phyloP scores from a whole-genome alignment of 495 filamentous ascomycete species.

The Tuber calosporum region DNA sequence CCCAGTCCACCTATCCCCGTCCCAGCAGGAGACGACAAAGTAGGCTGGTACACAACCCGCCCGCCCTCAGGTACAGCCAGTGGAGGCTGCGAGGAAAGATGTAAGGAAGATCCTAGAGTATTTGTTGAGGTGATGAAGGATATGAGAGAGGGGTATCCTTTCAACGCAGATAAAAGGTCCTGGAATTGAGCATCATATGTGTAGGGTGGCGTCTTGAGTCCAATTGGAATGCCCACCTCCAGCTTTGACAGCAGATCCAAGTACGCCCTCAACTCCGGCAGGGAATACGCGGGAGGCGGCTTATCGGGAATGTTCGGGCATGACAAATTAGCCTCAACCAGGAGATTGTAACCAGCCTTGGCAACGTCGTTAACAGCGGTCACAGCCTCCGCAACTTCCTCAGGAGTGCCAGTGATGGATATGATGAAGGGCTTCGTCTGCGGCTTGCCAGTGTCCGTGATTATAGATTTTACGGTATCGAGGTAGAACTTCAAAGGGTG shows the following conservation, averaged over 20 bases:
- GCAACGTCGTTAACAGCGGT: slow-evolving; percentile 31
- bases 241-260: slow-evolving; percentile 43
- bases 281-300: slow-evolving; percentile 61
- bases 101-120: slow-evolving; percentile 60
- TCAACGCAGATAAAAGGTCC: slow-evolving; percentile 48
- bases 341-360: slow-evolving; percentile 43
- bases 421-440: slow-evolving; percentile 56
- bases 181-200: slow-evolving; percentile 57
- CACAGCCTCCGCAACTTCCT: slow-evolving; percentile 50
- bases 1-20: slow-evolving; percentile 60
- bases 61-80: slow-evolving; percentile 9
- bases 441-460: slow-evolving; percentile 12
- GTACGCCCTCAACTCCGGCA: slow-evolving; percentile 47
- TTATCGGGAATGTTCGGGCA: slow-evolving; percentile 63
- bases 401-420: slow-evolving; percentile 57
- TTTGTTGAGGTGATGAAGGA: slow-evolving; percentile 65
- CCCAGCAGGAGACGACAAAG: slow-evolving; percentile 46
- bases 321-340: slow-evolving; percentile 64
- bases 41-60: slow-evolving; percentile 25
- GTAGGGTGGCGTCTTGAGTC: slow-evolving; percentile 66
- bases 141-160: slow-evolving; percentile 41
- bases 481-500: slow-evolving; percentile 61
- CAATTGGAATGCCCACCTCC: slow-evolving; percentile 45
- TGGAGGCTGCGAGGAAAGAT: slow-evolving; percentile 43
- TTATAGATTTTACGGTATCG: slow-evolving; percentile 56